Evolutionary conservation across 768 basidiomycete species (phyloP), one percentile per base, ranked within the genome.

Genomic region (Astraeus odoratus): DNA sequence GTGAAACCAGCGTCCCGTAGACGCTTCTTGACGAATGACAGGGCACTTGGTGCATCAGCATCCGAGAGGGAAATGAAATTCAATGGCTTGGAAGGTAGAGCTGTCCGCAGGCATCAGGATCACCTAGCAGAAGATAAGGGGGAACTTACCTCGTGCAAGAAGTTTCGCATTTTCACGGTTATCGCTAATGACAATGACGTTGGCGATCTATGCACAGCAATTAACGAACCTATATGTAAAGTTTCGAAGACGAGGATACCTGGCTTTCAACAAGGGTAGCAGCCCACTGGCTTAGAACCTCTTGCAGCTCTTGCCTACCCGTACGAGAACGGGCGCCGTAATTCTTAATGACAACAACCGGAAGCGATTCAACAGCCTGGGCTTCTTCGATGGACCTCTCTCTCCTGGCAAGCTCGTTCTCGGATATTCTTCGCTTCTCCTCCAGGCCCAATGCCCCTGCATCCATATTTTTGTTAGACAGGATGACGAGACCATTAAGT

Each of bases 131-230:
- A 5, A 25, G n/a, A 9, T 27, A 3, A 41, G n/a, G n/a, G 26
- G 1, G 26, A 12, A n/a, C 12, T 30, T 54, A 86, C 90, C 84
- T 72, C 84, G 86, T 0, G 89, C 80, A 6, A 98, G 67, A n/a
- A 77, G 71, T 59, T 91, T 96, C 1, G 80, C 72, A 46, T 94
- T 86, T 55, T 92, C 91, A 22, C 86, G 78, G 53, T 91, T 92
- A 59, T 98, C 90, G 54, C 89, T 89, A 35, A 93, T 68, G 26
- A 98, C 80, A 39, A 99, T 71, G 37, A 96, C 91, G 63, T 98
- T 94, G 0, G 95, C 95, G 46, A 90, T 70, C 88, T 92, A 49
- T 19, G 33, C 18, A n/a, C 10, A 9, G 33, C 30, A 6, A 3
- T 43, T 34, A 22, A 34, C n/a, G 31, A 46, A 42, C 35, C 19